A percentile compares a stretch with the other conserved stretches of the same genome.
Conservation (phyloP, 2,329 filamentous ascomycete genomes). For the Claviceps sp. region DNA sequence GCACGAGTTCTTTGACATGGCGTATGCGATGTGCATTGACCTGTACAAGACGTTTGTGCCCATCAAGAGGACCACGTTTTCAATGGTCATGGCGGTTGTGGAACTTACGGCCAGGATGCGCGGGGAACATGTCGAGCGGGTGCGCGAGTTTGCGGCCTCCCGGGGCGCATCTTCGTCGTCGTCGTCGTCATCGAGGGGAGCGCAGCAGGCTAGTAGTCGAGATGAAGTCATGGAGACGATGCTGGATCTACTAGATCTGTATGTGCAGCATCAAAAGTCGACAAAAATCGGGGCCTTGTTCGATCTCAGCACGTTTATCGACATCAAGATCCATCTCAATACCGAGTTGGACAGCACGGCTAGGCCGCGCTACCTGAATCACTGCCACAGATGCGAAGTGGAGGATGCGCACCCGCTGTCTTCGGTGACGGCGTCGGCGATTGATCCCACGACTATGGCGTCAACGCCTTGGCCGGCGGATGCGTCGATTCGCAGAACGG, state of each 20-base stretch:
- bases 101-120: slow-evolving; percentile 66
- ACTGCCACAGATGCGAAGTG: slow-evolving; percentile 38
- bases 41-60: slow-evolving; percentile 88
- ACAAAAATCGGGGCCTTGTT: slow-evolving; percentile 64
- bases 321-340: slow-evolving; percentile 77
- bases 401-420: slow-evolving; percentile 20
- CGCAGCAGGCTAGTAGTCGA: slow-evolving; percentile 27
- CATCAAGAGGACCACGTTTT: slow-evolving; percentile 77
- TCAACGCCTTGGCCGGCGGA: slow-evolving; percentile 26
- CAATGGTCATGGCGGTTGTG: slow-evolving; percentile 68
- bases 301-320: slow-evolving; percentile 66
- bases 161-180: slow-evolving; percentile 12
- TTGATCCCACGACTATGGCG: slow-evolving; percentile 12
- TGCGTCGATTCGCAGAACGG: slow-evolving; percentile 17
- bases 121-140: slow-evolving; percentile 36
- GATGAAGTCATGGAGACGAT: slow-evolving; percentile 58
- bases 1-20: slow-evolving; percentile 45
- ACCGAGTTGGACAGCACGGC: slow-evolving; percentile 56
- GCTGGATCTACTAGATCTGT: slow-evolving; percentile 82
- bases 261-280: slow-evolving; percentile 65
- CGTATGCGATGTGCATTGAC: slow-evolving; percentile 76
- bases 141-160: slow-evolving; percentile 35
- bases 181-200: background rate
- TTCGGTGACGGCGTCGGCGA: slow-evolving; percentile 13
- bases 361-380: slow-evolving; percentile 50